Conservation (phyloP, 371 early-diverging fungal species). For the Globomyces sp. region DNA sequence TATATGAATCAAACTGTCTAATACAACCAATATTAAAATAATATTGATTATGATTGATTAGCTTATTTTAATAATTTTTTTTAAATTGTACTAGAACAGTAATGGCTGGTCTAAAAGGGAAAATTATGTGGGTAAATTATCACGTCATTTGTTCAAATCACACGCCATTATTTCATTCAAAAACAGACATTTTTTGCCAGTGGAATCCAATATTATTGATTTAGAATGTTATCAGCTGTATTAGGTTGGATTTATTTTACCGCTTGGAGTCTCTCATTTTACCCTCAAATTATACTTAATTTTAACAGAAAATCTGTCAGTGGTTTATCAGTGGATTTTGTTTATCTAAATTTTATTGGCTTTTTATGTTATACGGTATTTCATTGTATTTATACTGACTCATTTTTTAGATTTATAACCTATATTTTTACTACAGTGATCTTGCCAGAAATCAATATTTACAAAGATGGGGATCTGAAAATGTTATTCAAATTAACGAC, state of each 20-base stretch:
- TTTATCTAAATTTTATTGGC: slow-evolving; percentile 80
- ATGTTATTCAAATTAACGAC: slow-evolving; percentile 83
- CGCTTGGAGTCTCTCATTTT: slow-evolving; percentile 76
- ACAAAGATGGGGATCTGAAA: slow-evolving; percentile 55
- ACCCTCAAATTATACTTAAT: slow-evolving; percentile 71
- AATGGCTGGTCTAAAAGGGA: no score
- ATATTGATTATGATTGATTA: no score
- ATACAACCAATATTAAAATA: no score
- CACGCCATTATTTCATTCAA: no score
- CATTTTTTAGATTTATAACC: slow-evolving; percentile 58
- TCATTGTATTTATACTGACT: not conserved
- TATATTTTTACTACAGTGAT: slow-evolving; percentile 66
- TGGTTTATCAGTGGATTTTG: slow-evolving; percentile 88
- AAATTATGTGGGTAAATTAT: no score
- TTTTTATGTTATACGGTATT: slow-evolving; percentile 75
- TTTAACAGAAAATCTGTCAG: slow-evolving; percentile 70
- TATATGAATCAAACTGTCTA: no score
- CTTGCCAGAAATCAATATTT: slow-evolving; percentile 74
- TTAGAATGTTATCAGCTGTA: slow-evolving; percentile 20
- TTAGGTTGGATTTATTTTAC: slow-evolving; percentile 66
- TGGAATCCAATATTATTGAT: not conserved
- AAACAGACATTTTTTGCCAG: no score
- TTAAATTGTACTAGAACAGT: no score
- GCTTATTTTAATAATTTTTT: no score
- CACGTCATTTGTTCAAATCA: no score